These are phyloP conservation scores for Croton setiger DNA, from an alignment of 441 rosid species.

Conservation along the genomic window DNA sequence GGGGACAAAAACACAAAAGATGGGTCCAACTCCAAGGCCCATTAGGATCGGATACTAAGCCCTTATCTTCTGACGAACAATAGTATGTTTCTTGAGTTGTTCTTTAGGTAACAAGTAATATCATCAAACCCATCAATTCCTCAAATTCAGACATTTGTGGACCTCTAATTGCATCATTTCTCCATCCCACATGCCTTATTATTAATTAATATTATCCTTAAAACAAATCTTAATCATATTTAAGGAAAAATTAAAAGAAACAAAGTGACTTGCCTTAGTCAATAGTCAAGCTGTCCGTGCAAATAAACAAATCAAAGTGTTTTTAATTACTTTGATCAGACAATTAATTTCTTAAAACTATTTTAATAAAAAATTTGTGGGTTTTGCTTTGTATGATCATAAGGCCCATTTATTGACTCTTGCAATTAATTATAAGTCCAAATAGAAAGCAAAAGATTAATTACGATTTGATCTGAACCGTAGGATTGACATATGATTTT, in stretches of 20 bases:
- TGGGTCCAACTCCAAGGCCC: constrained; percentile 9
- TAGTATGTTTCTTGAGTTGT: background rate
- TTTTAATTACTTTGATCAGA: background rate
- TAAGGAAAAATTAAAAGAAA: background rate
- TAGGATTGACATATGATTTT: background rate
- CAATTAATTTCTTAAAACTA: background rate
- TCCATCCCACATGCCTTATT: constrained; percentile 4
- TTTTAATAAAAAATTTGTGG: background rate
- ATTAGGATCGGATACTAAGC: background rate
- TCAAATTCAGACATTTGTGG: background rate
- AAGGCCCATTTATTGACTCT: constrained; percentile 11
- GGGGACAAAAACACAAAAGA: background rate
- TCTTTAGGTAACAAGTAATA: background rate
- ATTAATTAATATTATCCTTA: background rate
- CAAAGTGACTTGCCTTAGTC: background rate
- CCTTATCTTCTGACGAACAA: background rate
- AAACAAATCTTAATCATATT: background rate
- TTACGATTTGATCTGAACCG: background rate
- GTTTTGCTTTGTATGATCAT: background rate
- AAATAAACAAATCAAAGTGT: constrained; percentile 15
- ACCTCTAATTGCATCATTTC: constrained; percentile 4
- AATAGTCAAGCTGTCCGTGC: constrained; percentile 18
- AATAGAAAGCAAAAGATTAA: background rate
- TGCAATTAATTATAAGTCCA: constrained; percentile 4
- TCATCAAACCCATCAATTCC: constrained; percentile 5